Evolutionary conservation across 2,329 filamentous ascomycete genomes (phyloP).

Genomic region (Pseudogymnoascus verrucosus): DNA sequence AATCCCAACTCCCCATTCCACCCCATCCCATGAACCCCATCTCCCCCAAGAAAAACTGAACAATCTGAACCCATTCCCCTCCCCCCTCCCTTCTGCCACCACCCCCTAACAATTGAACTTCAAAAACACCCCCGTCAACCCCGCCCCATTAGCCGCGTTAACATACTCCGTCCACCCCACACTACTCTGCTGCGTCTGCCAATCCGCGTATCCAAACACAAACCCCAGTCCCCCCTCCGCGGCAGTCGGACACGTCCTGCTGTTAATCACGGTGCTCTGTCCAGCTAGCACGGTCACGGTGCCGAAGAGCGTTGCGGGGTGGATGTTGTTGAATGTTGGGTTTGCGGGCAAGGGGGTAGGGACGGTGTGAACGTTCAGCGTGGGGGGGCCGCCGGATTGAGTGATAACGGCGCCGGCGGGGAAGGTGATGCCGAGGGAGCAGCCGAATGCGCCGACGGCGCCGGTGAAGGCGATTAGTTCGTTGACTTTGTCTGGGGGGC

Average conservation of each 20-base stretch:
- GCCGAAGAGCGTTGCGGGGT: neutral
- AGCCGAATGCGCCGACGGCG: neutral
- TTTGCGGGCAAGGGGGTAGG: neutral
- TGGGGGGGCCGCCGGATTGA: neutral
- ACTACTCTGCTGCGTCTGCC: neutral
- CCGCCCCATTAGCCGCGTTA: neutral
- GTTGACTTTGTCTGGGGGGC: neutral
- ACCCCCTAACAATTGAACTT: neutral
- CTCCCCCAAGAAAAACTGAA: neutral
- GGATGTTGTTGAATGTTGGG: neutral
- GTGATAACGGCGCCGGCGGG: neutral
- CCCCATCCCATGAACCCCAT: neutral
- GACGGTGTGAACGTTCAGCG: neutral
- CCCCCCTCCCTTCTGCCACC: neutral
- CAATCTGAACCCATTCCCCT: neutral
- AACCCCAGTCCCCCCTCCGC: neutral
- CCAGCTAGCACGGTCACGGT: neutral
- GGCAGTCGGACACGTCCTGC: neutral
- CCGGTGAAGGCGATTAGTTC: neutral
- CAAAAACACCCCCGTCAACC: neutral
- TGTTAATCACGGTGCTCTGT: neutral
- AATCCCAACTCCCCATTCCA: neutral
- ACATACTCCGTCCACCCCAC: neutral
- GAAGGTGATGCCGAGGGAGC: slow-evolving; percentile 4
- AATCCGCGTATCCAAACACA: neutral